Percentiles rank a stretch among this genome's conserved stretches.
phyloP scores from a whole-genome alignment of 176 grass and related monocot genomes.

The Oryza glumipatula region DNA sequence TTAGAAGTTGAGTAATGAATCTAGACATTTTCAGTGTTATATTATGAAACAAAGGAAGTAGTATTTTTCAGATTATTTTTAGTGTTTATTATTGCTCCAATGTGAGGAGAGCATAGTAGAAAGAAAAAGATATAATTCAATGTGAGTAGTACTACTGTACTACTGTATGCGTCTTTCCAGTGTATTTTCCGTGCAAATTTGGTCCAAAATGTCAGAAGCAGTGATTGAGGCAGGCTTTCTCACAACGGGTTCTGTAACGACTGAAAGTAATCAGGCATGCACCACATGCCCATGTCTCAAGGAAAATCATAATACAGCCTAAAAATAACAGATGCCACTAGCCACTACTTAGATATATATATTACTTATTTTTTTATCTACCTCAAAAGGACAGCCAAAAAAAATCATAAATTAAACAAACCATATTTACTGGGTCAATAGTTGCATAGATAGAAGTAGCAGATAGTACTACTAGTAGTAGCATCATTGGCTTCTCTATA shows the following conservation, averaged over 20 bases:
- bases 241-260: not conserved
- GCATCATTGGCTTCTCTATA: no score
- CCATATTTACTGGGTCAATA: no score
- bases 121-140: not conserved
- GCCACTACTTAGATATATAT: no score
- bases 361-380: no score
- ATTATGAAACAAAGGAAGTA: no score
- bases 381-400: no score
- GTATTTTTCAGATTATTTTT: not conserved
- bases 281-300: slow-evolving; percentile 39
- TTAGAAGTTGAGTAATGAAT: no score
- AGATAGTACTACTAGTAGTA: no score
- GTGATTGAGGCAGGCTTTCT: slow-evolving; percentile 39
- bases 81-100: not conserved
- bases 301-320: slow-evolving; percentile 18
- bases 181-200: not conserved
- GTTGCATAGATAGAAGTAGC: no score
- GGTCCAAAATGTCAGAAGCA: not conserved
- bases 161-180: not conserved
- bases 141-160: not conserved
- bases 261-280: slow-evolving; percentile 1
- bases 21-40: no score
- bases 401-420: no score
- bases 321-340: not conserved
- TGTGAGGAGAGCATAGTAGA: not conserved